A percentile compares a stretch with the other conserved stretches of the same genome.
Evolutionary conservation across 2,329 filamentous ascomycete species (phyloP).

Genomic region (Apiospora malaysiana): DNA sequence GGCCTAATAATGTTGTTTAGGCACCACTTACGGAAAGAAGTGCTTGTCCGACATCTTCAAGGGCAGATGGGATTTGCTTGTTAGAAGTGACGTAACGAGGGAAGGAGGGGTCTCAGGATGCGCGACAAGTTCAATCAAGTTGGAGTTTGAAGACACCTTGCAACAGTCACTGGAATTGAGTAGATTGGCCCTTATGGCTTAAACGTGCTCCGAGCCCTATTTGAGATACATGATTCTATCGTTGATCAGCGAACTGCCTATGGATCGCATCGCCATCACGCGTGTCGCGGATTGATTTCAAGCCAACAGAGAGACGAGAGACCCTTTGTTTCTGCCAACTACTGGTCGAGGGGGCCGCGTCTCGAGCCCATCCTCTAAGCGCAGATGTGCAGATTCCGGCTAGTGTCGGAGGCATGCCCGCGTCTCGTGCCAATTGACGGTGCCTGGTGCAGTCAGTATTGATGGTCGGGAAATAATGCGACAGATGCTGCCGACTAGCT

Average conservation of each 20-base stretch:
- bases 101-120: background rate
- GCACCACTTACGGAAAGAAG: conserved; percentile 24
- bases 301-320: background rate
- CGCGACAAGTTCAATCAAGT: background rate
- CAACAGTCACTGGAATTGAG: background rate
- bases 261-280: background rate
- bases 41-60: conserved; percentile 25
- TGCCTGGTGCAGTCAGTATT: too few species aligned
- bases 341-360: background rate
- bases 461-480: background rate
- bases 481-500: background rate
- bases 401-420: background rate
- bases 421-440: background rate
- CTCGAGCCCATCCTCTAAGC: background rate
- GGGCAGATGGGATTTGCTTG: background rate
- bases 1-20: too few species aligned
- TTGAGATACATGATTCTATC: background rate
- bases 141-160: background rate
- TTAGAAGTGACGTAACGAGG: background rate
- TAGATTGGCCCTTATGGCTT: background rate
- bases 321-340: background rate
- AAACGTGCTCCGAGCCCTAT: background rate
- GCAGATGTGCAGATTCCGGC: background rate
- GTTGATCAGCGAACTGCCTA: background rate
- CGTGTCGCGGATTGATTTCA: background rate